Evolutionary conservation across 176 grass and related monocot genomes (phyloP).

Genomic region (Phoenix roebelenii): DNA sequence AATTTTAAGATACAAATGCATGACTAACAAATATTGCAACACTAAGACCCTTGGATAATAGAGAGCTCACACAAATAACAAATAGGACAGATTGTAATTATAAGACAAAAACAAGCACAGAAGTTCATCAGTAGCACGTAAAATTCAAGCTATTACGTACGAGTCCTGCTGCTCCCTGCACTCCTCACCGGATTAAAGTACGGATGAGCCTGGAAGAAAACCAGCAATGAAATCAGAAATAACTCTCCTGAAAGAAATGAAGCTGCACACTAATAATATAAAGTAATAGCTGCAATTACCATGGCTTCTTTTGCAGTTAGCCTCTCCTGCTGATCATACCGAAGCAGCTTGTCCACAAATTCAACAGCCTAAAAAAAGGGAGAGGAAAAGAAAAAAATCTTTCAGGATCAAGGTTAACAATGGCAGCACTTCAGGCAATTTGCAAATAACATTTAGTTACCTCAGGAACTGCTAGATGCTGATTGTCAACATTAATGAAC

Average conservation of each 20-base stretch:
- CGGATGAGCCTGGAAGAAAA: slow-evolving; percentile 50
- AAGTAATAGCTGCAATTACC: slow-evolving; percentile 21
- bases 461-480: slow-evolving; percentile 64
- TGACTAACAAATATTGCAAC: too few relatives aligned
- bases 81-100: too few relatives aligned
- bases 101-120: too few relatives aligned
- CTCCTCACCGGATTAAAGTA: slow-evolving; percentile 66
- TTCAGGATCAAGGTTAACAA: too few relatives aligned
- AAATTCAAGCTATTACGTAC: slow-evolving; percentile 18
- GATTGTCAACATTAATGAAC: slow-evolving; percentile 67
- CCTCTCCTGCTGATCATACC: slow-evolving; percentile 88
- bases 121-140: too few relatives aligned
- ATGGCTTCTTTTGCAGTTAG: slow-evolving; percentile 87
- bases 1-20: not conserved
- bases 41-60: too few relatives aligned
- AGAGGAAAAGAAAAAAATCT: not conserved
- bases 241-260: not conserved
- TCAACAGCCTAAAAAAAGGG: slow-evolving; percentile 55
- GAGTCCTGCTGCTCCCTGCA: slow-evolving; percentile 27
- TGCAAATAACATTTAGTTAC: slow-evolving; percentile 12
- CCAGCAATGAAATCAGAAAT: not conserved
- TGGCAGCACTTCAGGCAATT: too few relatives aligned
- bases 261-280: not conserved
- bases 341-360: slow-evolving; percentile 73
- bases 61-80: too few relatives aligned